Percentiles rank a stretch among this genome's conserved stretches.
phyloP scores from a whole-genome alignment of 371 early-diverging fungal species.

The Lichtheimia ornata region DNA sequence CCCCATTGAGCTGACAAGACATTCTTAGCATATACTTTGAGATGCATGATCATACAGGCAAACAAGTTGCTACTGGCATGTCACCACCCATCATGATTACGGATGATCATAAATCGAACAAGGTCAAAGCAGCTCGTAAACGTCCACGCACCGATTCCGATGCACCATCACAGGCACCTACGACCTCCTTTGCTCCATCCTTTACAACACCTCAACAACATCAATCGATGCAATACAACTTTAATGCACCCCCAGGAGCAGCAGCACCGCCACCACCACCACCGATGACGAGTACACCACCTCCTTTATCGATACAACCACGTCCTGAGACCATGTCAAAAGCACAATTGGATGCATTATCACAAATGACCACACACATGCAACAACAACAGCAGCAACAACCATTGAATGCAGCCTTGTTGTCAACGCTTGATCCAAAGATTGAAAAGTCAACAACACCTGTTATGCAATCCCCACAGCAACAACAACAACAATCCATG shows the following conservation, averaged over 20 bases:
- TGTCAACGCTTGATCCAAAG: constrained; percentile 2
- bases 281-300: too few species aligned
- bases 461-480: constrained; percentile 22
- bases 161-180: constrained; percentile 17
- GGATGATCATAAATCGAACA: constrained; percentile 93
- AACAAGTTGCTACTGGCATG: constrained; percentile 76
- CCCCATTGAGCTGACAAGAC: background rate
- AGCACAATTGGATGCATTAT: background rate
- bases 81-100: constrained; percentile 96
- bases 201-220: background rate
- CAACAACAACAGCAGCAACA: constrained; percentile 3
- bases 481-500: constrained; percentile 30
- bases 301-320: constrained; percentile 21
- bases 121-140: constrained; percentile 57
- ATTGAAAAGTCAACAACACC: constrained; percentile 4
- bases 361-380: background rate
- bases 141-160: constrained; percentile 42
- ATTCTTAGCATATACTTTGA: constrained; percentile 68
- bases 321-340: constrained; percentile 7
- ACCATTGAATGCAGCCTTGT: constrained; percentile 6
- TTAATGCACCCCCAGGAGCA: constrained; percentile 4
- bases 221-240: constrained; percentile 5
- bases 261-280: too few species aligned
- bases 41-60: constrained; percentile 68
- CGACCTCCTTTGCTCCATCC: constrained; percentile 5